Evolutionary conservation across 495 filamentous ascomycete genomes (phyloP), one percentile per base, ranked within the genome.

Genomic region (Hypoxylon fragiforme): DNA sequence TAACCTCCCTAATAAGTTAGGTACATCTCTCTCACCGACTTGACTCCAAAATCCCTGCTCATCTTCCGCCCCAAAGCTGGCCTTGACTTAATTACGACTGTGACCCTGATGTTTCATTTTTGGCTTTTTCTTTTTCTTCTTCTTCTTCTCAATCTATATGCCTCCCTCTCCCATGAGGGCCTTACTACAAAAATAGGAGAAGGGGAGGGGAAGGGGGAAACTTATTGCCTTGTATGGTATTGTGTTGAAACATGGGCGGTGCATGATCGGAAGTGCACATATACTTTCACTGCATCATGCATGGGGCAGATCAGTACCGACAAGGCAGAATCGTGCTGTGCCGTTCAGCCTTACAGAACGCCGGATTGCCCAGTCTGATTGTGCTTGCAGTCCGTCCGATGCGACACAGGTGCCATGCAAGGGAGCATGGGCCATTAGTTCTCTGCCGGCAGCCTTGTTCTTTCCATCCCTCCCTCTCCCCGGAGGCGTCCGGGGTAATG

Each of bases 361-460:
- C 26, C 47, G 39, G 31, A 21, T 52, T 48, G 41, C 51, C 56
- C 31, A 40, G 50, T 38, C 40, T 45, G 37, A 34, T 30, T 18
- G 20, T 28, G 26, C 36, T 39, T 56, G 45, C 46, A 36, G 35
- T 52, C 30, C 38, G 3, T 4, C 42, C 28, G 31, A 61, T 56
- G 57, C 57, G 42, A 61, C 47, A 44, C 51, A 47, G 34, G 42
- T n/a, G 5, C 22, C 3, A 51, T 52, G 51, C 51, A 56, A 44
- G 47, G 40, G 39, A 6, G 34, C 3, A 37, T 18, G 34, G 8
- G 34, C 34, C 34, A 13, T 13, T 13, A 12, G 31, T 3, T 35
- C 34, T 15, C 44, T 46, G 42, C 14, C 45, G 35, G 43, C 40
- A 56, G 43, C 54, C 57, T 59, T 31, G 50, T 30, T 11, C 46